Evolutionary conservation across 2,329 filamentous ascomycete species (phyloP), one percentile per base, ranked within the genome.

Genomic region (Penicillium sp.): DNA sequence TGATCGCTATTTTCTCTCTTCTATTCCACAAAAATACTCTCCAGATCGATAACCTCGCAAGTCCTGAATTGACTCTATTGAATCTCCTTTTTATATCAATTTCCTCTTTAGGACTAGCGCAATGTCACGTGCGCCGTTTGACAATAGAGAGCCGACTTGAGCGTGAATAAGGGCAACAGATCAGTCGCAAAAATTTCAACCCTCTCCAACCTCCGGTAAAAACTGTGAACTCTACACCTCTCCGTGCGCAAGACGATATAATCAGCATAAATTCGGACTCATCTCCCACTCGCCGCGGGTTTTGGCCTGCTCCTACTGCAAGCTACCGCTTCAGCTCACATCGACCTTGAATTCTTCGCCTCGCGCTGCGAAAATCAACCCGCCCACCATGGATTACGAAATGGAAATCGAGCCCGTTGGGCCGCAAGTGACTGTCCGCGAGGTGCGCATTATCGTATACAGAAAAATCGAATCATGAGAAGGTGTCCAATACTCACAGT

Each of bases 391-490:
- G 74, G 73, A 76, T 52, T 76, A 74, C 62, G 73, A 74, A 64
- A 78, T 77, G 74, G 76, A 78, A 50, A 74, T 77, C 59, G 76
- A 78, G 72, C 71, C 75, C 63, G 67, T 72, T 21, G 76, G 76
- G 63, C 75, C 75, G 47, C 75, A 77, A 64, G 75, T 78, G 45
- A 78, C 76, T 35, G 76, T 78, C 52, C 72, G 76, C 66, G 76
- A 78, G 64, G 76, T 77, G 61, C 50, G 58, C 55, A 56, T 21
- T 16, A 7, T 26, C 21, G 4, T 23, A 6, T 35, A 3, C 5
- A 6, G 16, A 14, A 18, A 38, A 16, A 28, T 9, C 28, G 18
- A 2, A 42, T 30, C 2, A 5, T 1, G 14, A 28, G 2, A 43
- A 18, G 7, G 20, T n/a, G n/a, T n/a, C n/a, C n/a, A 23, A 24